Conservation (phyloP, 2,329 filamentous ascomycete species). For the Xylogone sp. region DNA sequence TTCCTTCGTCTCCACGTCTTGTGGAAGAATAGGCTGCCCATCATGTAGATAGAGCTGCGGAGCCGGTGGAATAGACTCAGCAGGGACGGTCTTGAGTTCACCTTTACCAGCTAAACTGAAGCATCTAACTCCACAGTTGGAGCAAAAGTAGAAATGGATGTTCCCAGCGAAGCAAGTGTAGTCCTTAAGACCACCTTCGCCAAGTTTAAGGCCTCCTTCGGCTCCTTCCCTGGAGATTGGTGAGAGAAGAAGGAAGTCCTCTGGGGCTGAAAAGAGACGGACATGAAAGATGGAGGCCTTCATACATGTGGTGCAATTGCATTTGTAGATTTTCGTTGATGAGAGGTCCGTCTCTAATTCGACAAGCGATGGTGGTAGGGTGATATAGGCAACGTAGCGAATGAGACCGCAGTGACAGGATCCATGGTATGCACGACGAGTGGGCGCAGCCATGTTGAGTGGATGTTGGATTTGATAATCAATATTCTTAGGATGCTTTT, state of each 20-base stretch:
- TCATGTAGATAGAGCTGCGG: neutral
- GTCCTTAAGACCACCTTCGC: constrained; percentile 34
- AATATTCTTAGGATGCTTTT: neutral
- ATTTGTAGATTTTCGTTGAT: constrained; percentile 31
- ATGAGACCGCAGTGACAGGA: constrained; percentile 44
- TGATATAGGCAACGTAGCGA: constrained; percentile 39
- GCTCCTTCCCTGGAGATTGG: constrained; percentile 25
- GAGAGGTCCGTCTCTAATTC: constrained; percentile 16
- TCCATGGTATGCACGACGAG: constrained; percentile 29
- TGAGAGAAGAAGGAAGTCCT: constrained; percentile 44
- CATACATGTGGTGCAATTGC: constrained; percentile 47
- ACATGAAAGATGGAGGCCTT: constrained; percentile 44
- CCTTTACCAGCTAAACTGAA: constrained; percentile 36
- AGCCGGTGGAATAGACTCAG: neutral
- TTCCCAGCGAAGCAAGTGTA: constrained; percentile 32
- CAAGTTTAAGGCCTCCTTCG: constrained; percentile 16
- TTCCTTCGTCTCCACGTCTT: constrained; percentile 9
- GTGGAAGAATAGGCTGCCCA: neutral
- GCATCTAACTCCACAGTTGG: constrained; percentile 39
- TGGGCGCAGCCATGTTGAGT: constrained; percentile 6
- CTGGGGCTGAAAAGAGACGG: constrained; percentile 30
- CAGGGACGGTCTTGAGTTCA: constrained; percentile 16
- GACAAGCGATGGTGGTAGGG: constrained; percentile 32
- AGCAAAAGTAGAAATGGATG: constrained; percentile 43
- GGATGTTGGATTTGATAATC: neutral